Base-by-base conservation (phyloP, 164 flowering plant species). In the Hamamelis virginiana region DNA sequence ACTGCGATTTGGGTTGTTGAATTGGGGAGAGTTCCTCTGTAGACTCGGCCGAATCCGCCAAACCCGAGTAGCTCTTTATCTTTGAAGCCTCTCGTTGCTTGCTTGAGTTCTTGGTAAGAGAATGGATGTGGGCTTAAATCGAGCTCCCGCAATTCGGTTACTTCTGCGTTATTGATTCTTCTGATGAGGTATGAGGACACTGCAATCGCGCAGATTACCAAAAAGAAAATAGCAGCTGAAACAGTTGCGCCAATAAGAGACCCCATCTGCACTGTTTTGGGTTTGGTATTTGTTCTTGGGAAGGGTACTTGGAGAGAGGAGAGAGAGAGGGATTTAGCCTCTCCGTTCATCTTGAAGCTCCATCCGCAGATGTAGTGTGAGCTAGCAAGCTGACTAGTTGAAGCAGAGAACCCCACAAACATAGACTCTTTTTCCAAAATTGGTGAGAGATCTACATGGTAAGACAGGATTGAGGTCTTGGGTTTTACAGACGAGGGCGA, bases 331-430 rank as follows among this genome's bases (percentile, higher is more conserved):
- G n/a, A n/a, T n/a, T n/a, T n/a, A n/a, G n/a, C n/a, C n/a, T n/a
- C n/a, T n/a, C n/a, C n/a, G n/a, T n/a, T n/a, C n/a, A n/a, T n/a
- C n/a, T n/a, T n/a, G n/a, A n/a, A n/a, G n/a, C n/a, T n/a, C n/a
- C n/a, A n/a, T n/a, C n/a, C n/a, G n/a, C n/a, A n/a, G n/a, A n/a
- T n/a, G n/a, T n/a, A n/a, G n/a, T n/a, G n/a, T n/a, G n/a, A n/a
- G n/a, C n/a, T n/a, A n/a, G n/a, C n/a, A n/a, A n/a, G n/a, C n/a
- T n/a, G n/a, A n/a, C n/a, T n/a, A n/a, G n/a, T n/a, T n/a, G n/a
- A n/a, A n/a, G n/a, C n/a, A n/a, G n/a, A n/a, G n/a, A 52, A 4
- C 45, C 55, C 48, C 61, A 66, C 69, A 38, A 33, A 66, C 69
- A 66, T 66, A 13, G 13, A 48, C 14, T 66, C 69, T 46, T 66